Base-by-base conservation (phyloP, 2,329 filamentous ascomycete species). In the Pseudogymnoascus sp. region DNA sequence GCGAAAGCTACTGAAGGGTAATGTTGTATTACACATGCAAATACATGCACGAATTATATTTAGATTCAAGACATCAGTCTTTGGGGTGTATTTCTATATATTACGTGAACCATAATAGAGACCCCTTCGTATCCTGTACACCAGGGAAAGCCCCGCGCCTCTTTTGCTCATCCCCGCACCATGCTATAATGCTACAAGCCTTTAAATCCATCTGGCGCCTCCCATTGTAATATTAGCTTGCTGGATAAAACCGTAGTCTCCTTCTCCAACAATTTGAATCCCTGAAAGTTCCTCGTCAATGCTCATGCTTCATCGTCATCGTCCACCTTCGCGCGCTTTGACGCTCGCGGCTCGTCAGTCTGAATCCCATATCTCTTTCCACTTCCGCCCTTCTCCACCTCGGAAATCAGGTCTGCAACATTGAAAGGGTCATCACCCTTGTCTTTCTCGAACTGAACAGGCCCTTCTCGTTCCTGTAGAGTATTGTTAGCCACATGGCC, bases 361-460 rank as follows among this genome's bases (percentile, higher is more conserved):
- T 91, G 86, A 63, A 94, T 75, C 0, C 90, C 90, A 71, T 89
- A 92, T 36, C 88, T 84, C 72, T 92, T 86, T 76, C 89, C 90
- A 2, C 82, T 81, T 2, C 81, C 77, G 62, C 77, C 80, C 73
- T 85, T 83, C 69, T 60, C 78, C 69, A 81, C 92, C 73, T 97
- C 92, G 36, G 85, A 88, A 72, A 99, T 85, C 78, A 99, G 96
- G 70, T 90, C 89, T 72, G 96, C 92, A 67, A 97, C 94, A 58
- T 95, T 92, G 74, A 97, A 97, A 0, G 92, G 92, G 75, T 97
- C 93, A 15, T 73, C 71, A 31, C 76, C 76, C 1, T 76, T 82
- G 60, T 97, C 93, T 75, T 93, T 96, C 75, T 97, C 93, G 69
- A 99, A 99, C 74, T 96, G 90, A 29, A 99, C 94, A 0, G 94